Percentiles rank a stretch among this genome's conserved stretches.
These are phyloP conservation scores for Picea engelmannii DNA, from an alignment of 83 land plant species.

Conservation along the genomic window DNA sequence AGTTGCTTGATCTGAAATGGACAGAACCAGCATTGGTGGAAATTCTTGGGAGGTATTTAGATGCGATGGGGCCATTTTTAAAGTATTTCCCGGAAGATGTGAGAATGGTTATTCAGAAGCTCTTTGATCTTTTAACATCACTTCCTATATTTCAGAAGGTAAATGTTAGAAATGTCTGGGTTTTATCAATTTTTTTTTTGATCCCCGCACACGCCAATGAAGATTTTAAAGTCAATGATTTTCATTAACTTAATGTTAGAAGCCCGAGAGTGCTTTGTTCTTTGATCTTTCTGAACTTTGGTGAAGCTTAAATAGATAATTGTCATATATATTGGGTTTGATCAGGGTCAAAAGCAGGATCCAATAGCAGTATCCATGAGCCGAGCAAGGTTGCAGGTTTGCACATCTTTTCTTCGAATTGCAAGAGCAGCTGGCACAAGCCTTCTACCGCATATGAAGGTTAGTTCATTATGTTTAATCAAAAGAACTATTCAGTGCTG, in stretches of 20 bases:
- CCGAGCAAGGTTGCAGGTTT: constrained; percentile 90
- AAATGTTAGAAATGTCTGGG: constrained; percentile 1
- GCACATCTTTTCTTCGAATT: constrained; percentile 89
- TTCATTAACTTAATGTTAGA: neutral
- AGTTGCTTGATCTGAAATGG: constrained; percentile 76
- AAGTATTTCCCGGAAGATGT: constrained; percentile 71
- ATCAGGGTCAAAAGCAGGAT: constrained; percentile 33
- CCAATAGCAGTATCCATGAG: constrained; percentile 51
- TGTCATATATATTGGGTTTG: neutral
- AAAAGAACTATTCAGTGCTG: neutral
- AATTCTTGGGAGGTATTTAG: constrained; percentile 73
- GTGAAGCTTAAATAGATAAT: neutral
- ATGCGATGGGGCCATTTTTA: constrained; percentile 85
- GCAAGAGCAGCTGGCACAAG: constrained; percentile 83
- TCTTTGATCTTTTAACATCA: constrained; percentile 79
- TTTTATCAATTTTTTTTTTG: constrained; percentile 4
- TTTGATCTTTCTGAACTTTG: neutral
- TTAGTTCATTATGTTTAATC: constrained; percentile 11
- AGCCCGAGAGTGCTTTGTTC: neutral
- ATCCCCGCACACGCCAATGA: neutral
- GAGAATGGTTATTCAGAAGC: constrained; percentile 69
- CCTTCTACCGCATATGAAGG: neutral
- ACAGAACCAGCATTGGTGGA: constrained; percentile 73
- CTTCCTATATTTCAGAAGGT: constrained; percentile 74
- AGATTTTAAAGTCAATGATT: neutral